Evolutionary conservation across 1,284 basidiomycete species (phyloP), one percentile per base, ranked within the genome.

Genomic region (Heterobasidion parviporum): DNA sequence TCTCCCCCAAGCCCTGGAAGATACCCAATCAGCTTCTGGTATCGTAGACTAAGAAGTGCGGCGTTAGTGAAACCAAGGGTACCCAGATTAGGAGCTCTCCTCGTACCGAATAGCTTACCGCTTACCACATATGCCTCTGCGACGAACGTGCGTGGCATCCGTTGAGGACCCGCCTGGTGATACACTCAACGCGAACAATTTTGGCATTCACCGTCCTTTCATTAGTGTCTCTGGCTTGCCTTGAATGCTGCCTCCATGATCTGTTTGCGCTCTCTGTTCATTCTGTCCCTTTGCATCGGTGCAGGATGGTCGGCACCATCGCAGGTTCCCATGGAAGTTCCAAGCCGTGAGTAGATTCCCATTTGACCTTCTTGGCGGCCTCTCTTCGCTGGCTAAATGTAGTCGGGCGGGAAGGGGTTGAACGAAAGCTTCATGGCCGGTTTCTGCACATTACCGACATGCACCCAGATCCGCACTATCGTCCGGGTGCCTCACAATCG

Each of bases 371-470:
- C 33, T 2, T 16, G 2, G n/a, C 46, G 4, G 26, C 4, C 26
- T 38, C n/a, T 34, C 46, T 16, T 16, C 7, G 20, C 20, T 26
- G 33, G 36, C 44, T 49, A 53, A 20, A 26, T 26, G 26, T 26
- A 26, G 26, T 26, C 26, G 26, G 26, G 26, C 26, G 26, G 26
- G 26, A 26, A 48, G 45, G 36, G 18, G 53, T 41, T 41, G n/a
- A 60, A 46, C 77, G 72, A 54, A 79, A 78, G 65, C 74, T 89
- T 35, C 81, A 80, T 58, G 89, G 89, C 3, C 80, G 87, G 44
- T 92, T 92, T 68, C 69, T 92, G 18, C 81, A 83, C 63, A 82
- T 92, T 61, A 91, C 89, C 45, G 90, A 93, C 68, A 81, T 92
- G 60, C 90, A 93, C 65, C 87, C 89, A 32, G 90, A 92, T 70